Base-by-base conservation (phyloP, 1,284 basidiomycete genomes). In the Cryptococcus sp. region DNA sequence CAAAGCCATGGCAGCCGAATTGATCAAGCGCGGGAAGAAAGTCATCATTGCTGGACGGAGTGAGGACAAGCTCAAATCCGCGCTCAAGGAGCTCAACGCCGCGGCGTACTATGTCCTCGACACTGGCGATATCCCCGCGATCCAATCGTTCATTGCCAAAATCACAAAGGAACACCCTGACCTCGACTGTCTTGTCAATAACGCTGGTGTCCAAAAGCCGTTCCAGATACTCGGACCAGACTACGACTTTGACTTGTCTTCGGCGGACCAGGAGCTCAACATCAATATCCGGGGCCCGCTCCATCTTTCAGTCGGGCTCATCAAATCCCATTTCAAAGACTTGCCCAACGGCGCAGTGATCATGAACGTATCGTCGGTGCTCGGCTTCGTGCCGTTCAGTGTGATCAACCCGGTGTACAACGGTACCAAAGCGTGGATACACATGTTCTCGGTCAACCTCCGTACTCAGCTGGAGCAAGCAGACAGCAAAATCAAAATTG, bases 121-220 rank as follows among this genome's bases (percentile, higher is more conserved):
- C 52, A 74, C 75, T 5, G 77, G 75, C 16, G 68, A 77, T 38
- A 64, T 69, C 8, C 49, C 59, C 8, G 65, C 71, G 15, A 65
- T 76, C 27, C 60, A 70, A 4, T 52, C 68, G 1, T 75, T 79
- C 57, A 55, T 70, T 49, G 61, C 72, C 19, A 73, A 68, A 48
- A 60, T 80, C 30, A 61, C 69, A 19, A 52, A 55, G 17, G 76
- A 80, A 50, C 76, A 78, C 55, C 77, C 78, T 4, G 78, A 80
- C 42, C 65, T 79, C 35, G 78, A 80, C 63, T 77, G 76, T 49
- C 56, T 80, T 52, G 75, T 79, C 66, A 78, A 78, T 66, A 80
- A 80, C 64, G 78, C 78, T 4, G 78, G 78, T 5, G 78, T 80
- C 0, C 78, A 80, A 55, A 49, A 54, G 40, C 67, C 67, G 13